Percentiles rank a stretch among this genome's conserved stretches.
Conservation (phyloP, 208 protist genomes). For the Acanthamoeba sp. region DNA sequence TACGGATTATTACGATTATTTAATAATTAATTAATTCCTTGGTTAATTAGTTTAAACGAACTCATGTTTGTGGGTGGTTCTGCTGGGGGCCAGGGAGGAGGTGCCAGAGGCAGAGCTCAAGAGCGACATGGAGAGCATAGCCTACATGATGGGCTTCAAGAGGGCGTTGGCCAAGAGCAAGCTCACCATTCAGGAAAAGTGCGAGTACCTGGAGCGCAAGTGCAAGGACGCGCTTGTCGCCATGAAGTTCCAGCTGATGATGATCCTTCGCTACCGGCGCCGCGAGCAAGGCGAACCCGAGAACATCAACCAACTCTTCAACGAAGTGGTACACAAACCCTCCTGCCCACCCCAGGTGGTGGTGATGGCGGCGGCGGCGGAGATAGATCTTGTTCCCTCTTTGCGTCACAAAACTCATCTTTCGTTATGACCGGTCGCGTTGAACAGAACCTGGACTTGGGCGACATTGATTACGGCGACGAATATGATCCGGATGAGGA, state of each 20-base stretch:
- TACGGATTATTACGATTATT: not conserved
- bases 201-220: constrained; percentile 18
- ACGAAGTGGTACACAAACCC: not conserved
- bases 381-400: no score
- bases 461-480: no score
- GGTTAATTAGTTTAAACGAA: no score
- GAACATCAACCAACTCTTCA: not conserved
- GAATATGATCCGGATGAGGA: no score
- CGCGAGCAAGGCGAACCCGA: not conserved
- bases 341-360: no score
- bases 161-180: not conserved
- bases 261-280: not conserved
- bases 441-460: no score
- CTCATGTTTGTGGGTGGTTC: no score
- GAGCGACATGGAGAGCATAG: constrained; percentile 45
- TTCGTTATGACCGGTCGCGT: no score
- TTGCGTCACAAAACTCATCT: no score
- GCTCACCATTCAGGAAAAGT: not conserved
- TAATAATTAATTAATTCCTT: no score
- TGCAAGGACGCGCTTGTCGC: constrained; percentile 4
- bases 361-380: no score
- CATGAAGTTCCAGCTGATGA: constrained; percentile 35
- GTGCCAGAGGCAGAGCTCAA: not conserved
- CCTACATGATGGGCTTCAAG: constrained; percentile 42
- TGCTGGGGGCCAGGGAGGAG: no score